Percentiles rank a stretch among this genome's conserved stretches.
Conservation (phyloP, 257 asterid genomes). For the Gardenia jasminoides region DNA sequence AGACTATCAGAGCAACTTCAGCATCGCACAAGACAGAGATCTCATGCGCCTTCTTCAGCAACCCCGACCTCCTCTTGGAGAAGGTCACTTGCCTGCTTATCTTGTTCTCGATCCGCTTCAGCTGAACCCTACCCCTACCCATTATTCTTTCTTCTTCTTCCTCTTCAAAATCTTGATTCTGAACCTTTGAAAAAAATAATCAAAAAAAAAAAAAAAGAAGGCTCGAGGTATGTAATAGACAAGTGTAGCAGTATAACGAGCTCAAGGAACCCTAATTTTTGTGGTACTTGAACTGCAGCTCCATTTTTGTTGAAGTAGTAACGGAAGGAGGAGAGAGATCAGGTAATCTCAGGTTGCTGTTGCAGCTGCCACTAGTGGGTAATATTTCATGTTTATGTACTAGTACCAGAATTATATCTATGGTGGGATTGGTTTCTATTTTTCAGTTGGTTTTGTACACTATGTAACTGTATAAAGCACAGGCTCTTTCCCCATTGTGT, state of each 20-base stretch:
- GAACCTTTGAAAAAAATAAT: background rate
- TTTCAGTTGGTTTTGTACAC: conserved; percentile 16
- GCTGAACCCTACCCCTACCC: conserved; percentile 78
- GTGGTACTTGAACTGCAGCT: background rate
- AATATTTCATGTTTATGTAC: background rate
- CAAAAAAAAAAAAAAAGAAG: no score
- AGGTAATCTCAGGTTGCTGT: background rate
- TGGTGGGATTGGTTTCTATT: conserved; percentile 27
- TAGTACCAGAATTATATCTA: background rate
- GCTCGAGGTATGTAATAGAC: background rate
- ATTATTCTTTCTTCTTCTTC: conserved; percentile 14
- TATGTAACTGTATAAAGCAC: background rate
- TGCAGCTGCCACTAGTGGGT: background rate
- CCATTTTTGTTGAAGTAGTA: background rate
- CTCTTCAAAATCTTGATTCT: background rate
- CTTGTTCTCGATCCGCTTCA: conserved; percentile 78
- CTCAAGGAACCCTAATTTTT: conserved; percentile 37
- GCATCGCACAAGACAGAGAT: conserved; percentile 82
- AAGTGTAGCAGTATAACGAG: background rate
- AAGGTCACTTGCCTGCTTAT: conserved; percentile 77
- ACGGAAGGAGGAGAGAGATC: background rate
- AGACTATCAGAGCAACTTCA: conserved; percentile 65
- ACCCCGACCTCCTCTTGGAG: conserved; percentile 67
- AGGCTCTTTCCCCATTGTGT: background rate
- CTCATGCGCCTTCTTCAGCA: conserved; percentile 76